Base-by-base conservation (phyloP, 1,139 yeast genomes). In the Kodamaea anthophila region DNA sequence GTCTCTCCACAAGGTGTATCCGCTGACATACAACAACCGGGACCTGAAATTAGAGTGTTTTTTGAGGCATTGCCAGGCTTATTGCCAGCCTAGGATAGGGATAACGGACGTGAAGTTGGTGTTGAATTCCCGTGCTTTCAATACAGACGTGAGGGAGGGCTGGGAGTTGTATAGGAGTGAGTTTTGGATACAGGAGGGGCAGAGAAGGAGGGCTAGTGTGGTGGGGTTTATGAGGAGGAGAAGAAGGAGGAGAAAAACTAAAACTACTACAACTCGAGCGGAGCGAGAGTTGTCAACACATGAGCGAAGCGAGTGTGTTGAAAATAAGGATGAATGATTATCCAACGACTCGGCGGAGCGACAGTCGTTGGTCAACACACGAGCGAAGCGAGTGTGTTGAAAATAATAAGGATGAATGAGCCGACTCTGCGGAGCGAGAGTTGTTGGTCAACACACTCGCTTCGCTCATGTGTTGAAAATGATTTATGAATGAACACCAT, bases 81-180 rank as follows among this genome's bases (percentile, higher is more conserved):
- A 55, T 34, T 65, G 70, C 37, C 72, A 67, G 42, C 72, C 73
- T 1, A 44, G 69, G 32, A 49, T 60, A 11, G 72, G 73, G 1
- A 58, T 66, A 10, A 59, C 63, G 19, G 72, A 66, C 38, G 76
- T 82, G 10, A 87, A 87, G 51, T 54, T 91, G 9, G 82, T 85
- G 3, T 61, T 91, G 34, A 81, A 82, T 37, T 83, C 96, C 1
- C 65, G 96, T 32, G 79, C 79, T 1, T 91, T 88, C 53, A 75
- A 76, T 37, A 77, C 91, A 0, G 93, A 84, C 34, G 75, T 84
- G 4, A 68, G 96, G 41, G 96, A 88, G 51, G 93, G 88, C 9
- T 91, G 98, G 98, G 98, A 91, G 47, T 56, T 86, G 27, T 91
- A 88, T 47, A 61, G 98, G 35, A 85, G 85, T 45, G 96, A 88